Percentiles rank a stretch among this genome's conserved stretches.
Evolutionary conservation across 2,329 filamentous ascomycete genomes (phyloP).

Genomic region (Pyrenochaeta sp.): DNA sequence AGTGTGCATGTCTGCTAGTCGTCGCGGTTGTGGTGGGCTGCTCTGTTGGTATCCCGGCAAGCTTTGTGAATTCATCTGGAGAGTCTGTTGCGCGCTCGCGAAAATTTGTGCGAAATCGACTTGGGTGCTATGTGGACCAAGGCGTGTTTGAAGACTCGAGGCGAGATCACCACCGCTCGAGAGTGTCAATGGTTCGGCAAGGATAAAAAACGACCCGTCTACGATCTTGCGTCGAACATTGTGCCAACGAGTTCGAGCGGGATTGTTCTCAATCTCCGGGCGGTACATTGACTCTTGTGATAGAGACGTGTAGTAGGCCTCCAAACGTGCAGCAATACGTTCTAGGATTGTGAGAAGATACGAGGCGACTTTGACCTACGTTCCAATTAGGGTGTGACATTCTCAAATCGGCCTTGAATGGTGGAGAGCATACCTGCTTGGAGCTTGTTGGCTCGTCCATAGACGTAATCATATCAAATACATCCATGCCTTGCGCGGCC

Average conservation of each 20-base stretch:
- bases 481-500: slow-evolving; percentile 26
- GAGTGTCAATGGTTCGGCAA: slow-evolving; percentile 41
- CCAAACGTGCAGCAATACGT: slow-evolving; percentile 61
- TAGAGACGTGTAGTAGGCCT: slow-evolving; percentile 62
- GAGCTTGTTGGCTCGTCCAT: slow-evolving; percentile 22
- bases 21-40: slow-evolving; percentile 6
- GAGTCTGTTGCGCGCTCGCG: slow-evolving; percentile 20
- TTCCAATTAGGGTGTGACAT: neutral
- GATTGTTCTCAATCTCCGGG: slow-evolving; percentile 62
- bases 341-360: slow-evolving; percentile 62
- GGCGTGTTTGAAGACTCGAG: slow-evolving; percentile 2
- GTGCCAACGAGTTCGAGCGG: slow-evolving; percentile 62
- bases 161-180: slow-evolving; percentile 7
- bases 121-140: neutral
- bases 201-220: slow-evolving; percentile 62
- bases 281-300: slow-evolving; percentile 60
- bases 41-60: neutral
- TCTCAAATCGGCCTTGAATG: neutral
- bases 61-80: slow-evolving; percentile 13
- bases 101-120: slow-evolving; percentile 28
- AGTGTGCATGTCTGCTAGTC: slow-evolving; percentile 26
- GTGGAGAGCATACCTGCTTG: slow-evolving; percentile 9
- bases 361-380: slow-evolving; percentile 50
- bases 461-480: slow-evolving; percentile 24
- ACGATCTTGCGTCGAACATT: slow-evolving; percentile 58